A percentile compares a stretch with the other conserved stretches of the same genome.
Conservation (phyloP, 768 basidiomycete species). For the Hericium rajendrae region DNA sequence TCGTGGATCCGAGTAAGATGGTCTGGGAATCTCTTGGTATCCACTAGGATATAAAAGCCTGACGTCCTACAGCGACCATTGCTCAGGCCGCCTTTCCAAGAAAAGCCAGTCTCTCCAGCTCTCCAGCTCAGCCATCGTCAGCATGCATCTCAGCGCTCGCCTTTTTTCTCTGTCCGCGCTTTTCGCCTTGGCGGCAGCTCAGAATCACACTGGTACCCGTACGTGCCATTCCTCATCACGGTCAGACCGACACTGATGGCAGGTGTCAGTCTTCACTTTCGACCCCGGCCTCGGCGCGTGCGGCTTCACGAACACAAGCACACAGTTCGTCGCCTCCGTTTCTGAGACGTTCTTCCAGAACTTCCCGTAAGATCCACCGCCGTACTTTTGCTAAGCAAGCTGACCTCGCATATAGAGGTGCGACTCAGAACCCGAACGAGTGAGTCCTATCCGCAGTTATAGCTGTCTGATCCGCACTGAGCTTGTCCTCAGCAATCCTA, state of each 20-base stretch:
- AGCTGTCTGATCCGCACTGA: not conserved
- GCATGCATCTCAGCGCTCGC: not conserved
- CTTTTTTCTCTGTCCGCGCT: not conserved
- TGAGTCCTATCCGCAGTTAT: not conserved
- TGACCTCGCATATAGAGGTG: slow-evolving; percentile 6
- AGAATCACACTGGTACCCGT: slow-evolving; percentile 1
- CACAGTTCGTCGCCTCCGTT: slow-evolving; percentile 29
- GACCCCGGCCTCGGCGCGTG: slow-evolving; percentile 29
- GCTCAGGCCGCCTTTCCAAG: not conserved
- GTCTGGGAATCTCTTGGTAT: too few relatives aligned
- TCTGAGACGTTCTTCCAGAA: slow-evolving; percentile 23
- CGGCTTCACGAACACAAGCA: slow-evolving; percentile 26
- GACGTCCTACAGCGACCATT: too few relatives aligned
- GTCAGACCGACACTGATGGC: not conserved
- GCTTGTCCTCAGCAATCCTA: slow-evolving; percentile 21
- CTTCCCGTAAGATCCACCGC: slow-evolving; percentile 23
- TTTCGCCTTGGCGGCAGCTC: not conserved
- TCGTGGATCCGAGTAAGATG: too few relatives aligned
- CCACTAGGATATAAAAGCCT: too few relatives aligned
- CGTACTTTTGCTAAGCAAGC: not conserved
- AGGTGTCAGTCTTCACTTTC: slow-evolving; percentile 24
- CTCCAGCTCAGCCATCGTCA: not conserved
- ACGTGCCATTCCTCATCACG: not conserved
- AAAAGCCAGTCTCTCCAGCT: not conserved
- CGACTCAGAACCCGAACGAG: slow-evolving; percentile 12